A percentile compares a stretch with the other conserved stretches of the same genome.
These are phyloP conservation scores for Saccharomyces hybrid DNA, from an alignment of 1,139 yeast species.

Conservation along the genomic window DNA sequence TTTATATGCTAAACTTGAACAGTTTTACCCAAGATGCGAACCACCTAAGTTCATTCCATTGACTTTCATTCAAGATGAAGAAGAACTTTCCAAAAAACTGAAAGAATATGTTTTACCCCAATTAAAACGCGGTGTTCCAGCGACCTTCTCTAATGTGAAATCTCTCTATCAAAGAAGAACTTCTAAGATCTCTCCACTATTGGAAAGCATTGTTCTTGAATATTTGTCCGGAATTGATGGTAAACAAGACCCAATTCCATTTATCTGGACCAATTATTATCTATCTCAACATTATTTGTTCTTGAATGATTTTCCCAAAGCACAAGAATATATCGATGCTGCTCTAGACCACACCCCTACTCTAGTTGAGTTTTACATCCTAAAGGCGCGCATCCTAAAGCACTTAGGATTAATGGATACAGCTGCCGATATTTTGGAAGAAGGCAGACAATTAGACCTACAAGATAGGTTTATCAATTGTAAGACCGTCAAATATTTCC, in stretches of 20 bases:
- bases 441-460: conserved; percentile 68
- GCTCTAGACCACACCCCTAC: conserved; percentile 76
- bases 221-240: conserved; percentile 34
- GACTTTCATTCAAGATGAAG: conserved; percentile 55
- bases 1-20: conserved; percentile 56
- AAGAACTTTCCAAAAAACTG: conserved; percentile 41
- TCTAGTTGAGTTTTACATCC: conserved; percentile 68
- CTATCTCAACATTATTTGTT: conserved; percentile 72
- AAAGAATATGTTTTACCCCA: conserved; percentile 50
- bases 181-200: conserved; percentile 30
- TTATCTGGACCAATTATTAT: conserved; percentile 73
- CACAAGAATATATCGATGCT: conserved; percentile 48
- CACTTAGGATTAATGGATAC: conserved; percentile 52
- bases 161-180: conserved; percentile 54
- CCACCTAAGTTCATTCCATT: conserved; percentile 74
- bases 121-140: conserved; percentile 78
- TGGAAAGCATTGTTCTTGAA: conserved; percentile 49
- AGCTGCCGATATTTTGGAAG: conserved; percentile 62
- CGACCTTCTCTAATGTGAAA: conserved; percentile 79
- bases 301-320: conserved; percentile 44
- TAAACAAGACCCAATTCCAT: conserved; percentile 42
- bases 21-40: conserved; percentile 77
- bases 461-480: conserved; percentile 91
- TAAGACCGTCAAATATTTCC: conserved; percentile 72
- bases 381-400: conserved; percentile 74